phyloP scores from a whole-genome alignment of 768 basidiomycete species.

The Lactarius hatsudake region DNA sequence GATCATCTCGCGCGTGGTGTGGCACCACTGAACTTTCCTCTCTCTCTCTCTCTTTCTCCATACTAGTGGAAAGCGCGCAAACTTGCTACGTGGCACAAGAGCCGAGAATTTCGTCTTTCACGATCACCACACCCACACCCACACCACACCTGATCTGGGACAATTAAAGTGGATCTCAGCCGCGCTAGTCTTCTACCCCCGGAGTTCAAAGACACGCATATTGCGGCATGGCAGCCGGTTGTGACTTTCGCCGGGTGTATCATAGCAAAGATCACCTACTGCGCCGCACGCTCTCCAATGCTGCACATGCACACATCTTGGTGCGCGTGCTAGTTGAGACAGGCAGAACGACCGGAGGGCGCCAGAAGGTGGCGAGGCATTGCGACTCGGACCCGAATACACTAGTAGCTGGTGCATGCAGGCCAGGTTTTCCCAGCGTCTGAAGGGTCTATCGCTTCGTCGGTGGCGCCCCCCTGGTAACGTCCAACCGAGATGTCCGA shows the following conservation, averaged over 20 bases:
- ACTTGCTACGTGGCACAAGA: background rate
- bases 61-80: background rate
- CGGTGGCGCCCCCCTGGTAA: background rate
- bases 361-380: background rate
- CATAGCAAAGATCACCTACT: background rate
- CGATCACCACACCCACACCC: background rate
- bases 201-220: background rate
- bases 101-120: background rate
- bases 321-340: background rate
- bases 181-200: background rate
- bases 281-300: background rate
- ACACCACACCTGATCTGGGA: background rate
- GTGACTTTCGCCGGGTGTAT: background rate
- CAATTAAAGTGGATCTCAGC: background rate
- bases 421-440: background rate
- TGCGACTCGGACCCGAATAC: background rate
- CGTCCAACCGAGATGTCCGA: conserved; percentile 1
- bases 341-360: background rate
- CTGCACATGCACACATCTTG: background rate
- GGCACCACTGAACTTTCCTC: background rate
- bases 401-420: background rate
- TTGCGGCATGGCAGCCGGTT: background rate
- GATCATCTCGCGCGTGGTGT: background rate
- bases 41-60: background rate
- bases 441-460: background rate